Evolutionary conservation across 1,284 basidiomycete genomes (phyloP).

Genomic region (Coniferiporia sulphurascens): DNA sequence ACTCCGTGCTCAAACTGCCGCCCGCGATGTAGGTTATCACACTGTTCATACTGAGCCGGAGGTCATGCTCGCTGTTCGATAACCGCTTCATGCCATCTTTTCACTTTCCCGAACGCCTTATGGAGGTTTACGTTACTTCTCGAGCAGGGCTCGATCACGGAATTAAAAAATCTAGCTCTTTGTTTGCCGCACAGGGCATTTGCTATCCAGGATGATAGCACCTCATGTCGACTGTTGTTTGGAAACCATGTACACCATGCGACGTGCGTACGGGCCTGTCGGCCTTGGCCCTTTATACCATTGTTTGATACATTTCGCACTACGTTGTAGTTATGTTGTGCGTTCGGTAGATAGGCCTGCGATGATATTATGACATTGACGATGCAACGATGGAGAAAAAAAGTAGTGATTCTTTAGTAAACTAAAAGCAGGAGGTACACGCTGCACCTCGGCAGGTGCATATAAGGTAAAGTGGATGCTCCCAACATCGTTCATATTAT

Average conservation of each 20-base stretch:
- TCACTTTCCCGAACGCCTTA: background rate
- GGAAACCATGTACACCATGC: background rate
- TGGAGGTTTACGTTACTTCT: constrained; percentile 1
- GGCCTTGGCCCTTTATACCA: background rate
- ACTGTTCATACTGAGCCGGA: background rate
- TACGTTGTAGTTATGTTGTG: constrained; percentile 3
- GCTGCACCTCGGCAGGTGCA: background rate
- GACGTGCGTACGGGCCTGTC: background rate
- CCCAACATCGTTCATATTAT: background rate
- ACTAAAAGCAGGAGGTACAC: background rate
- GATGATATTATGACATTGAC: background rate
- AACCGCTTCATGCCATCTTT: background rate
- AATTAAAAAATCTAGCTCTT: background rate
- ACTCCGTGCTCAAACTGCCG: background rate
- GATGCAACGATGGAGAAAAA: background rate
- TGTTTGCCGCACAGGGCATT: constrained; percentile 1
- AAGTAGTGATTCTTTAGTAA: background rate
- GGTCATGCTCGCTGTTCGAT: background rate
- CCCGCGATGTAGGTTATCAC: background rate
- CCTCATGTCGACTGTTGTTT: background rate
- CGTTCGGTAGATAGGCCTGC: constrained; percentile 13
- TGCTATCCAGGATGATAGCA: background rate
- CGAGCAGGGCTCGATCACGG: constrained; percentile 8
- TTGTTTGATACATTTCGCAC: background rate
- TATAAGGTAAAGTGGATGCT: background rate